Base-by-base conservation (phyloP, 106 monocot genomes). In the Dendrobium nobile region DNA sequence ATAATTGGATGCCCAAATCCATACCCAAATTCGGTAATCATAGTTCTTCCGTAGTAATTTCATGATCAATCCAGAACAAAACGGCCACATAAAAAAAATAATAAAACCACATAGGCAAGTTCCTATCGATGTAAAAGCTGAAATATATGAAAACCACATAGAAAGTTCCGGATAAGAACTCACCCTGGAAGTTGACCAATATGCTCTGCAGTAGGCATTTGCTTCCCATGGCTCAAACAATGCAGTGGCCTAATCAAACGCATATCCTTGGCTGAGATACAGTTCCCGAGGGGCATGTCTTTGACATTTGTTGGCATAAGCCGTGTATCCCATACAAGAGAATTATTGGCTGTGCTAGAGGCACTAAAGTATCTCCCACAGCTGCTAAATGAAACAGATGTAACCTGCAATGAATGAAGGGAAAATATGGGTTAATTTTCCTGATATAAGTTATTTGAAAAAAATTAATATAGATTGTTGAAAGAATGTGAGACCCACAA, bases 361-460 rank as follows among this genome's bases (percentile, higher is more conserved):
- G 88, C 95, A 82, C 81, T 78, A 82, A 95, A 95, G 74, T 95
- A 95, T 80, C 86, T 95, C n/a, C 92, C 95, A 65, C 95, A 95
- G 51, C 79, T 82, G 82, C 95, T 95, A 79, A 90, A 90, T 82
- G 88, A 88, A 84, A 90, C 95, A 72, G 87, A 90, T 72, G 90
- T 95, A 44, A 95, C 92, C 95, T 95, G 82, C 41, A 67, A 5
- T 55, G 54, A 73, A 75, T 67, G 75, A 15, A 80, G 24, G 67
- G 27, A n/a, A 72, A 77, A 51, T 28, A 24, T 33, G 51, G 28
- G 15, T 74, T 15, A 47, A 44, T 44, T 75, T 44, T 67, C 33
- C 26, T 20, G 3, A 31, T 54, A 16, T 19, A 19, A 40, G 18
- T 22, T 67, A 47, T 75, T 5, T 6, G 15, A 33, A 47, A 24